Conservation (phyloP, 257 asterid genomes). For the Agastache rugosa region DNA sequence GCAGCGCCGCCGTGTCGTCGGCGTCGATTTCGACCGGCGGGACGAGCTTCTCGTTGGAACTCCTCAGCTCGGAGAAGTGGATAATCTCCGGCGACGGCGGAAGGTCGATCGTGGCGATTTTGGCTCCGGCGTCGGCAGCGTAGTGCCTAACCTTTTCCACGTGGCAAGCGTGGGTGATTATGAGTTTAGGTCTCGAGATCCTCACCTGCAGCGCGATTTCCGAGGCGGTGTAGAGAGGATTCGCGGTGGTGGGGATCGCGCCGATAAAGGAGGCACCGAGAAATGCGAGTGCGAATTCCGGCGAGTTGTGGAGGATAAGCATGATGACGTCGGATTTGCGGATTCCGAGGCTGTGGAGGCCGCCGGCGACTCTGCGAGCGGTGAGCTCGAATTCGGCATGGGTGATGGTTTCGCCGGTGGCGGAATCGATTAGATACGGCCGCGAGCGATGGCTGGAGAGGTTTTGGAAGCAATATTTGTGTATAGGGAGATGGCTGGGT, state of each 20-base stretch:
- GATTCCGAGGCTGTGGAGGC: conserved; percentile 51
- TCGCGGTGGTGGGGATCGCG: conserved; percentile 56
- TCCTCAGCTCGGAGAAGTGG: conserved; percentile 43
- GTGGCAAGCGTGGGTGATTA: conserved; percentile 54
- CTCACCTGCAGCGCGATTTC: conserved; percentile 49
- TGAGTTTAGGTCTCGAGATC: conserved; percentile 49
- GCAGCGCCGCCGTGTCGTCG: conserved; percentile 56
- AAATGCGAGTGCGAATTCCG: conserved; percentile 55
- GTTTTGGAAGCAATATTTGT: conserved; percentile 55
- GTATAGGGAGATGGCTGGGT: conserved; percentile 58
- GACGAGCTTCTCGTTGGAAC: conserved; percentile 40
- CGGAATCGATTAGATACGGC: conserved; percentile 51
- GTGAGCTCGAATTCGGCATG: conserved; percentile 51
- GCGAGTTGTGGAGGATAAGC: conserved; percentile 66
- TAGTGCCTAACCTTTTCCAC: conserved; percentile 41
- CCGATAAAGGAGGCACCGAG: conserved; percentile 55
- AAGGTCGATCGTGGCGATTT: conserved; percentile 43
- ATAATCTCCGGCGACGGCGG: conserved; percentile 37
- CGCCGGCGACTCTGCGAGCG: conserved; percentile 55
- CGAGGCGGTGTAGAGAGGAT: conserved; percentile 50
- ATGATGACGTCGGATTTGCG: conserved; percentile 53
- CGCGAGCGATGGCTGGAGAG: conserved; percentile 44
- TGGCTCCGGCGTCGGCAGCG: conserved; percentile 27
- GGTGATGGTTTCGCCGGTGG: conserved; percentile 47
- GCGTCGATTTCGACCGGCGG: conserved; percentile 40